phyloP scores from a whole-genome alignment of 148 eudicot genomes.

The Arbutus unedo region DNA sequence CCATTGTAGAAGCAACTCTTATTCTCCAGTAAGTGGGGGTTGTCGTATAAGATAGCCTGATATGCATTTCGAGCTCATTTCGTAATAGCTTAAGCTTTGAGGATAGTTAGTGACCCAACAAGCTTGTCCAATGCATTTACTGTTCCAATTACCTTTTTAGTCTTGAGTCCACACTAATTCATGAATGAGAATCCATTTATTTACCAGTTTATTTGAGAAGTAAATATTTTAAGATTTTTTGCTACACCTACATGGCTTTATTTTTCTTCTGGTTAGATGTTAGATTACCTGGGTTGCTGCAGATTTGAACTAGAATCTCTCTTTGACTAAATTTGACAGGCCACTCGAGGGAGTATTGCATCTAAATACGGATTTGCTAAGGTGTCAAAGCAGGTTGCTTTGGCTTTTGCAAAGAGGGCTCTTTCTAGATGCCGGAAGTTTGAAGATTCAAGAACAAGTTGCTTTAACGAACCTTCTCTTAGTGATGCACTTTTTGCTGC shows the following conservation, averaged over 20 bases:
- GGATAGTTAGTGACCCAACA: not conserved
- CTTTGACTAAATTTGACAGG: constrained; percentile 39
- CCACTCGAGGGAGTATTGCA: constrained; percentile 71
- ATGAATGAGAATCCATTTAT: not conserved
- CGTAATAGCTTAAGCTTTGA: not conserved
- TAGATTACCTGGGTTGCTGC: constrained; percentile 14
- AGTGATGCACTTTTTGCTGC: constrained; percentile 58
- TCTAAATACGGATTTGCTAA: constrained; percentile 57
- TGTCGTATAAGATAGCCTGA: not conserved
- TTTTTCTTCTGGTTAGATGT: not conserved
- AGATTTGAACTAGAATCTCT: constrained; percentile 6
- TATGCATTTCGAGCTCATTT: not conserved
- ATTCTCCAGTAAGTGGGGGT: not conserved
- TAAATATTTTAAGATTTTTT: not conserved
- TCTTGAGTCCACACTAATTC: not conserved
- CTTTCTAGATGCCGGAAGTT: constrained; percentile 64
- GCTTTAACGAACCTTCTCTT: constrained; percentile 71
- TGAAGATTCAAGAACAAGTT: constrained; percentile 68
- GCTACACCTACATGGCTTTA: not conserved
- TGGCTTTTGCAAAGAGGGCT: constrained; percentile 77
- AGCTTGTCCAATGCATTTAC: not conserved
- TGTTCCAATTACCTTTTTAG: not conserved
- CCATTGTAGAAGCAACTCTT: not conserved
- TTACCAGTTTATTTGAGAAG: not conserved
- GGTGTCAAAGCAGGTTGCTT: constrained; percentile 74